phyloP scores from a whole-genome alignment of 441 rosid species.

The Erodium moschatum region DNA sequence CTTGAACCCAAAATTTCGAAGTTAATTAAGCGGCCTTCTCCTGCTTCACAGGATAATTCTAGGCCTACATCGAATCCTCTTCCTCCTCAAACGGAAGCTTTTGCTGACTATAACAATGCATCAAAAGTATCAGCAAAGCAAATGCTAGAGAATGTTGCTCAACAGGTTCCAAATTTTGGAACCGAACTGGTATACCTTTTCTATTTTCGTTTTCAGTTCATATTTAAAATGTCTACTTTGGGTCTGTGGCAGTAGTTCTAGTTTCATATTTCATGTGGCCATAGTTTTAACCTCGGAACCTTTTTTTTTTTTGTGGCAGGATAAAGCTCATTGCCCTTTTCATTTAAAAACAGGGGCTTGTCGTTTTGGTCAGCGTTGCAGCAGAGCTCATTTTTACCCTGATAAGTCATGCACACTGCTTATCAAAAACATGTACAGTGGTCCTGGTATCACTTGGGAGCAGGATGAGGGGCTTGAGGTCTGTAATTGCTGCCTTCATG shows the following conservation, averaged over 20 bases:
- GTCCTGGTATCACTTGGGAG: conserved; percentile 90
- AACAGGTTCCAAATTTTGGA: conserved; percentile 85
- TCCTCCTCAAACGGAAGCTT: conserved; percentile 67
- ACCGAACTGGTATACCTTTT: conserved; percentile 61
- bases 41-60: conserved; percentile 45
- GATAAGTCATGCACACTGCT: conserved; percentile 73
- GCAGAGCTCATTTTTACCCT: conserved; percentile 91
- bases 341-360: conserved; percentile 96
- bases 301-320: conserved; percentile 33
- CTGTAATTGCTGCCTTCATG: conserved; percentile 65
- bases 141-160: conserved; percentile 65
- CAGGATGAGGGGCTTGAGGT: conserved; percentile 99
- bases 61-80: conserved; percentile 89
- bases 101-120: conserved; percentile 37
- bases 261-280: background rate
- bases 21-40: background rate
- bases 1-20: conserved; percentile 8
- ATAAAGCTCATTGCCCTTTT: conserved; percentile 97
- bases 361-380: conserved; percentile 89
- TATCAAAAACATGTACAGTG: conserved; percentile 85
- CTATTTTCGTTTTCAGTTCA: conserved; percentile 1
- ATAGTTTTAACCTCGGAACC: background rate
- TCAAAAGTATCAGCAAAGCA: conserved; percentile 45
- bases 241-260: background rate
- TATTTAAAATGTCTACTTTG: background rate